Evolutionary conservation across 75 land plant genomes (phyloP).

Genomic region (Picea sitchensis): DNA sequence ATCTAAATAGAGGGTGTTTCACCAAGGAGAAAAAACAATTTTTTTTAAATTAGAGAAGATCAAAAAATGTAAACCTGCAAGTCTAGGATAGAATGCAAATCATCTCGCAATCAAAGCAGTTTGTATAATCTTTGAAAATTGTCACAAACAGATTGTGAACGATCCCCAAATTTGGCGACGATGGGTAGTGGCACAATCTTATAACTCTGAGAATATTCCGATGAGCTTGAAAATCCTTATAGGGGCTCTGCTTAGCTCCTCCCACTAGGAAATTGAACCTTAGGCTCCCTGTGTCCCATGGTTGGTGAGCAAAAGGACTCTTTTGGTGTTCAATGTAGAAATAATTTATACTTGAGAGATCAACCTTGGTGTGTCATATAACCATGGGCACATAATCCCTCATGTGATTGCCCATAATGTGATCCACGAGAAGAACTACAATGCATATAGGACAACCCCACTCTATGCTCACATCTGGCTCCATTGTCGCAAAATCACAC

Average conservation of each 20-base stretch:
- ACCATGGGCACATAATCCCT: conserved; percentile 73
- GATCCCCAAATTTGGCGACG: conserved; percentile 62
- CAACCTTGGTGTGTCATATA: conserved; percentile 47
- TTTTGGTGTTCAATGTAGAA: conserved; percentile 97
- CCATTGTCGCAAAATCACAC: conserved; percentile 38
- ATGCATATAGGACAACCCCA: conserved; percentile 75
- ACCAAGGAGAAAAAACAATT: too few species aligned
- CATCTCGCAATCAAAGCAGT: conserved; percentile 80
- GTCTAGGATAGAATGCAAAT: conserved; percentile 84
- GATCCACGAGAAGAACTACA: conserved; percentile 79
- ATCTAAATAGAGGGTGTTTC: too few species aligned
- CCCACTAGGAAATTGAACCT: conserved; percentile 78
- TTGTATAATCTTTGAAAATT: conserved; percentile 53
- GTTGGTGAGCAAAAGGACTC: conserved; percentile 87
- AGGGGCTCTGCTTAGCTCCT: conserved; percentile 69
- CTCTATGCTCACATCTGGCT: conserved; percentile 92
- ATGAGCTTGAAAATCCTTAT: conserved; percentile 94
- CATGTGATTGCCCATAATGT: conserved; percentile 47
- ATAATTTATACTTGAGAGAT: conserved; percentile 64
- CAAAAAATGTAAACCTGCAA: conserved; percentile 45
- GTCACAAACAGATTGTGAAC: conserved; percentile 55
- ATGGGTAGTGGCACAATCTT: conserved; percentile 85
- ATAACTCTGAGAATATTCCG: conserved; percentile 84
- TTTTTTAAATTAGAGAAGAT: background rate
- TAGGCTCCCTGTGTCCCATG: conserved; percentile 84